Evolutionary conservation across 345 rosid species (phyloP).

Genomic region (Rubroshorea leprosula): DNA sequence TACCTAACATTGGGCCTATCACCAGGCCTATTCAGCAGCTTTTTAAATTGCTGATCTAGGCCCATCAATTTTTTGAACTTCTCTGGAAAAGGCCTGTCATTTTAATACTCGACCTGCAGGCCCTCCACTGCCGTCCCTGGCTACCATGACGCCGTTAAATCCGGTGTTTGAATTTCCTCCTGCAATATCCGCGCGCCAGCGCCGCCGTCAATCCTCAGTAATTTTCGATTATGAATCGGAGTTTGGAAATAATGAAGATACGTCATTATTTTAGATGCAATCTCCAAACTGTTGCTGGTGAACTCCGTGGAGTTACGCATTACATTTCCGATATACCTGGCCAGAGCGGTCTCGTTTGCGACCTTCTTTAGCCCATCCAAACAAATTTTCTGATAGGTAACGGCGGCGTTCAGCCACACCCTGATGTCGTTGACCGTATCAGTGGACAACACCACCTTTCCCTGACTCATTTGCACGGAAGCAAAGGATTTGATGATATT

Average conservation of each 20-base stretch:
- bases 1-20: too few relatives aligned
- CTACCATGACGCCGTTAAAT: not conserved
- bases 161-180: not conserved
- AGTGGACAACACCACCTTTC: not conserved
- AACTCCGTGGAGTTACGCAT: not conserved
- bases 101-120: too few relatives aligned
- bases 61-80: too few relatives aligned
- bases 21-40: too few relatives aligned
- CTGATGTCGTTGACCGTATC: not conserved
- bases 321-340: not conserved
- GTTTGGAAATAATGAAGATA: not conserved
- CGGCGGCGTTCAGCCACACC: not conserved
- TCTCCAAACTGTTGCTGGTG: not conserved
- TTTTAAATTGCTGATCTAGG: too few relatives aligned
- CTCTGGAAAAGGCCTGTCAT: not conserved
- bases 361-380: not conserved
- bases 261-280: not conserved
- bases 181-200: not conserved
- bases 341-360: not conserved
- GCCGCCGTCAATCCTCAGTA: not conserved
- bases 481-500: not conserved
- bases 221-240: not conserved
- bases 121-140: not conserved
- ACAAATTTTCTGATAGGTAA: not conserved
- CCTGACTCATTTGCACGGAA: not conserved